Evolutionary conservation across 2,329 filamentous ascomycete genomes (phyloP).

Genomic region (Colletotrichum cuscutae): DNA sequence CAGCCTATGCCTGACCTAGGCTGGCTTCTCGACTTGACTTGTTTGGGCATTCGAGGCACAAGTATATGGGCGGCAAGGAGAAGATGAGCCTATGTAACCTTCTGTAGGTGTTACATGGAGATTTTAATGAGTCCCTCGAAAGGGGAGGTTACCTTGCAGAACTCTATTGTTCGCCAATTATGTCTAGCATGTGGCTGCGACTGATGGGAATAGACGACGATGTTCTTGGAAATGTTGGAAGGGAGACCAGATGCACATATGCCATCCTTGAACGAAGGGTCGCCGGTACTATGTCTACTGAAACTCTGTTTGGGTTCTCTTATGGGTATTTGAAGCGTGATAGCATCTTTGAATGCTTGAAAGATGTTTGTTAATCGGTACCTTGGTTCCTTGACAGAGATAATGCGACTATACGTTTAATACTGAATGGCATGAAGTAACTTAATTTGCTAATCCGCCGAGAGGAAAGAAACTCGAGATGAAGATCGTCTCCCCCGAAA

Average conservation of each 20-base stretch:
- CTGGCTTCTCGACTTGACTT: neutral
- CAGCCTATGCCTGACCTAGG: neutral
- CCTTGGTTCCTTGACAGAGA: no score
- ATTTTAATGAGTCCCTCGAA: neutral
- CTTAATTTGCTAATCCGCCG: neutral
- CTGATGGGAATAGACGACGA: neutral
- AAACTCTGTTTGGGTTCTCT: neutral
- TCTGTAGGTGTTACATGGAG: neutral
- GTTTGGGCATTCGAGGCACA: neutral
- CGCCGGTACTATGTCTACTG: neutral
- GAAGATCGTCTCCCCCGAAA: neutral
- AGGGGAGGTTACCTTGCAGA: neutral
- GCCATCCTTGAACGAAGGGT: neutral
- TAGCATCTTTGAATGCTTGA: neutral
- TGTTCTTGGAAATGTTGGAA: neutral
- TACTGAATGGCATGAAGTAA: no score
- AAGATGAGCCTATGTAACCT: neutral
- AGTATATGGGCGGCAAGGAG: neutral
- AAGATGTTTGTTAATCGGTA: no score
- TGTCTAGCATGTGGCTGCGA: neutral
- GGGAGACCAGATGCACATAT: neutral
- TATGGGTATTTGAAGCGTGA: neutral
- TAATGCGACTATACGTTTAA: no score
- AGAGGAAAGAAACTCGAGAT: neutral
- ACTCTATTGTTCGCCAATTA: neutral